These are phyloP conservation scores for Dictyophora rubrovolvata DNA, from an alignment of 768 basidiomycete species.

Conservation along the genomic window DNA sequence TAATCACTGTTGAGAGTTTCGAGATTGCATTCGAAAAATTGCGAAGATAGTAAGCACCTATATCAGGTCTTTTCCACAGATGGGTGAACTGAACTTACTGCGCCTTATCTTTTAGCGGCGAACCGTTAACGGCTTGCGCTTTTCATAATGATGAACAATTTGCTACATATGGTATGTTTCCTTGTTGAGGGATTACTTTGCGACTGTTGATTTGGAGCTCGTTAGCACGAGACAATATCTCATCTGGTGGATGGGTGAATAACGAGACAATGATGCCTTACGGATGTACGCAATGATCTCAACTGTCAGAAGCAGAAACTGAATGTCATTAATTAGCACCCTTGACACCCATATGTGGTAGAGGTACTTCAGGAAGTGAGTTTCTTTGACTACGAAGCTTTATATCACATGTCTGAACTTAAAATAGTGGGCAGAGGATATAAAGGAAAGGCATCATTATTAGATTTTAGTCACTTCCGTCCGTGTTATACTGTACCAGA, in stretches of 20 bases:
- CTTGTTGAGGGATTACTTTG: neutral
- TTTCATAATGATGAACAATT: neutral
- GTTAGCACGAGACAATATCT: neutral
- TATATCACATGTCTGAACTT: too few relatives aligned
- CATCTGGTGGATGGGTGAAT: neutral
- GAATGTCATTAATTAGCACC: neutral
- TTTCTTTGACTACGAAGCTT: neutral
- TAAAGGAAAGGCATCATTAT: neutral
- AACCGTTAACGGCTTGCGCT: neutral
- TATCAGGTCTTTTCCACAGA: neutral
- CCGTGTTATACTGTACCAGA: neutral
- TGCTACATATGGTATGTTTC: neutral
- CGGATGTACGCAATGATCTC: neutral
- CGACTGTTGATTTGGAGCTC: neutral
- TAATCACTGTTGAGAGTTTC: neutral
- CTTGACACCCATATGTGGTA: neutral
- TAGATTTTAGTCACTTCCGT: neutral
- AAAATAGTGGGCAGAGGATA: neutral
- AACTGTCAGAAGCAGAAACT: neutral
- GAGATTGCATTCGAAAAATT: neutral
- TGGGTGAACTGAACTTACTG: neutral
- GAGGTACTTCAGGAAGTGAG: neutral
- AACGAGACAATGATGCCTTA: neutral
- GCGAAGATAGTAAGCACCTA: neutral
- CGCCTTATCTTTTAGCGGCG: neutral